phyloP scores from a whole-genome alignment of 2,329 filamentous ascomycete species.

The Cladophialophora carrionii region DNA sequence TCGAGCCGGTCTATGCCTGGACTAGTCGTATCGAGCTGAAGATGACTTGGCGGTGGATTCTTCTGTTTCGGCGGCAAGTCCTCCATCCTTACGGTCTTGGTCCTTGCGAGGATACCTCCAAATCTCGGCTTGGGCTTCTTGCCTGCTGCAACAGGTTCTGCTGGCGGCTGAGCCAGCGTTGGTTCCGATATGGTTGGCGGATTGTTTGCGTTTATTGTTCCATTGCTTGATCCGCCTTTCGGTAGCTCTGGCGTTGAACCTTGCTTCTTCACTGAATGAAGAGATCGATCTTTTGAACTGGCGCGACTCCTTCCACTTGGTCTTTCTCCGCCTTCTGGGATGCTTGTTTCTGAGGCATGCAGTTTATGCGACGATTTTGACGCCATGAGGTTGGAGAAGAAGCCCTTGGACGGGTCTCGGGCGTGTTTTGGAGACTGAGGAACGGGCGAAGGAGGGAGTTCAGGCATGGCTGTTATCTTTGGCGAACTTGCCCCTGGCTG shows the following conservation, averaged over 20 bases:
- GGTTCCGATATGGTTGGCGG: slow-evolving; percentile 15
- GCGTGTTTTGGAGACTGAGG: slow-evolving; percentile 46
- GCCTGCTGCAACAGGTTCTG: slow-evolving; percentile 29
- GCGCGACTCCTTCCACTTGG: slow-evolving; percentile 44
- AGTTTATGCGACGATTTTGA: slow-evolving; percentile 51
- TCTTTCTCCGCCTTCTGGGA: slow-evolving; percentile 41
- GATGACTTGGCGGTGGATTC: slow-evolving; percentile 22
- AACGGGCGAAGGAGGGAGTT: slow-evolving; percentile 48
- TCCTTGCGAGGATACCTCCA: slow-evolving; percentile 50
- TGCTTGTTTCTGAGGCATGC: slow-evolving; percentile 48
- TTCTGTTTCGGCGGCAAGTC: slow-evolving; percentile 39
- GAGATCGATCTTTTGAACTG: slow-evolving; percentile 50
- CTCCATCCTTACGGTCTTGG: slow-evolving; percentile 51
- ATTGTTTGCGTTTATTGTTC: slow-evolving; percentile 15
- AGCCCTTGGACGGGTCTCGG: slow-evolving; percentile 51
- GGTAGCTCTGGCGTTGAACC: slow-evolving; percentile 51
- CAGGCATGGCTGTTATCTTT: slow-evolving; percentile 52
- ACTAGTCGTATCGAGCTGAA: slow-evolving; percentile 37
- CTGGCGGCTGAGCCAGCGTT: not conserved
- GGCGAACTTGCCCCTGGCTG: slow-evolving; percentile 44
- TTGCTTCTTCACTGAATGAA: slow-evolving; percentile 44
- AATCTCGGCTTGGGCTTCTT: slow-evolving; percentile 53
- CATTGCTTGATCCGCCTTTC: slow-evolving; percentile 39
- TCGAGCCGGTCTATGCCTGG: slow-evolving; percentile 40
- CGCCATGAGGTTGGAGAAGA: slow-evolving; percentile 53